Base-by-base conservation (phyloP, 306 rosid species). In the Ammopiptanthus mongolicus region DNA sequence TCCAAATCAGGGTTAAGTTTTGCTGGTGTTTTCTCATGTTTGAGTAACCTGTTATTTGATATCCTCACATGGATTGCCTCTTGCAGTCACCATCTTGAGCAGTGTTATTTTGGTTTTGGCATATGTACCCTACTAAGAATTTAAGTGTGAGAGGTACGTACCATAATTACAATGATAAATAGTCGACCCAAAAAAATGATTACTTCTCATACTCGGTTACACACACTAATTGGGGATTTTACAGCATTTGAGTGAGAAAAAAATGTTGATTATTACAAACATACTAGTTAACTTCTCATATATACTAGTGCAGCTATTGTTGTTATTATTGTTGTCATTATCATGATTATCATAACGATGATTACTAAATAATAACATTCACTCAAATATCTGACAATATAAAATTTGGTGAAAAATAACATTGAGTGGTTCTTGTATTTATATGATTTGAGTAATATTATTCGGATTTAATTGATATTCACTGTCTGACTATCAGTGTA, bases 21-120 rank as follows among this genome's bases (percentile, higher is more conserved):
- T 8, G 5, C 2, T 39, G 52, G 14, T 73, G 39, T 73, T 72
- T 59, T 42, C n/a, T 59, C 5, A 8, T 25, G 34, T 47, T 61
- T 60, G 9, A 18, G 36, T 75, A n/a, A 39, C 8, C 21, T 25
- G 13, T 28, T 1, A 29, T 22, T 75, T n/a, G n/a, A 69, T 61
- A 12, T 47, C 64, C 46, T 33, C 71, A 78, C 77, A 74, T 74
- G 75, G 58, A 57, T 23, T 47, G 56, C 75, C 70, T 50, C 6
- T 64, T 56, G 17, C 5, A 46, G 41, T 65, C 84, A 33, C 75
- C 44, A 65, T 73, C 75, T 65, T 10, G 19, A 42, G 28, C 69
- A 58, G 23, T 18, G 74, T 19, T 13, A 19, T 53, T 29, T 56
- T 56, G 41, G 8, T 44, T 51, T 55, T 55, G 66, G 36, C 51